A percentile compares a stretch with the other conserved stretches of the same genome.
Conservation (phyloP, 108 stramenopile genomes). For the Chaetoceros tenuissimus region DNA sequence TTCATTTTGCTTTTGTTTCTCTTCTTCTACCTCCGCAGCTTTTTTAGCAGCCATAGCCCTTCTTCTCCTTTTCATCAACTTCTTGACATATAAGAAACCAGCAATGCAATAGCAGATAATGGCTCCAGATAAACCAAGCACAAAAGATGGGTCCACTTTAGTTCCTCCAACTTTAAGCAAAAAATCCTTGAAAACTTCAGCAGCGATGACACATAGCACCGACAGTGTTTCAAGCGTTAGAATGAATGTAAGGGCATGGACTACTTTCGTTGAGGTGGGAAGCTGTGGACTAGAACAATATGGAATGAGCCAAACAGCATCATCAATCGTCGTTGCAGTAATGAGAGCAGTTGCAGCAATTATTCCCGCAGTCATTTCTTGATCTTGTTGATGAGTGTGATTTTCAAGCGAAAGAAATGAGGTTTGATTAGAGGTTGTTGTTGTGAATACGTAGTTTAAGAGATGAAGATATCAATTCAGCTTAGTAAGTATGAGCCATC, state of each 20-base stretch:
- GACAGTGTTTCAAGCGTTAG: slow-evolving; percentile 30
- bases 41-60: background rate
- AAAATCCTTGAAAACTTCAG: slow-evolving; percentile 13
- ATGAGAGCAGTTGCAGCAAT: slow-evolving; percentile 46
- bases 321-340: slow-evolving; percentile 55
- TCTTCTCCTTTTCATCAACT: slow-evolving; percentile 33
- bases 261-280: slow-evolving; percentile 14
- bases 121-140: slow-evolving; percentile 34
- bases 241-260: slow-evolving; percentile 46
- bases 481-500: too few relatives aligned
- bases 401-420: too few relatives aligned
- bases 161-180: slow-evolving; percentile 8
- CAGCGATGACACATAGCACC: slow-evolving; percentile 18
- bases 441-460: too few relatives aligned
- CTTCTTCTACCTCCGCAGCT: background rate
- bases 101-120: slow-evolving; percentile 44
- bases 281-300: slow-evolving; percentile 32
- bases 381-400: too few relatives aligned
- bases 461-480: too few relatives aligned
- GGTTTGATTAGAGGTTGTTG: too few relatives aligned
- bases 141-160: slow-evolving; percentile 5
- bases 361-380: slow-evolving; percentile 9
- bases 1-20: slow-evolving; percentile 9
- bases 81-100: slow-evolving; percentile 18
- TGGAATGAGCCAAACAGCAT: slow-evolving; percentile 58